Percentiles rank a stretch among this genome's conserved stretches.
These are phyloP conservation scores for Xerocomus nothofagi DNA, from an alignment of 1,284 basidiomycete genomes.

Conservation along the genomic window DNA sequence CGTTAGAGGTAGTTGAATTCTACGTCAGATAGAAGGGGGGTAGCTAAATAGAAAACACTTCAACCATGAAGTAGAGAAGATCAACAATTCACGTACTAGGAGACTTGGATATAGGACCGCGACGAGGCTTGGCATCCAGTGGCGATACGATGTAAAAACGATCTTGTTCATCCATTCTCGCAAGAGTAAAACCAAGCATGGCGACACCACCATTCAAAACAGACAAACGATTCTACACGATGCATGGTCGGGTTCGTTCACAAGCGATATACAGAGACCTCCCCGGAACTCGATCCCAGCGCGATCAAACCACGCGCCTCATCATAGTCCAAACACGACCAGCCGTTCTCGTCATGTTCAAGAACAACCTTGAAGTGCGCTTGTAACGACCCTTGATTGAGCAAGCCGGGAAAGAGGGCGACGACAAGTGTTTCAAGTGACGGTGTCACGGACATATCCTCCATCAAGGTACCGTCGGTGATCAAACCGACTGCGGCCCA, in stretches of 20 bases:
- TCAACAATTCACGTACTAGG: conserved; percentile 12
- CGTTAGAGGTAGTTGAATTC: neutral
- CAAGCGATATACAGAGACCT: conserved; percentile 44
- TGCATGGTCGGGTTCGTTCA: conserved; percentile 21
- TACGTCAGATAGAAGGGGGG: conserved; percentile 8
- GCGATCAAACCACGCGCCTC: conserved; percentile 52
- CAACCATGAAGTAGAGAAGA: neutral
- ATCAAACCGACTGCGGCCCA: conserved; percentile 39
- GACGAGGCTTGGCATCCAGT: neutral
- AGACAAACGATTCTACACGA: neutral
- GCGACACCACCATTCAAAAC: conserved; percentile 4
- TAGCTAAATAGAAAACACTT: conserved; percentile 1
- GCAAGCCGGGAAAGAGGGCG: conserved; percentile 49
- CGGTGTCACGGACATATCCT: conserved; percentile 17
- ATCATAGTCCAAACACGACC: conserved; percentile 59
- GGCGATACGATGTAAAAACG: neutral
- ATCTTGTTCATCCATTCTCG: conserved; percentile 5
- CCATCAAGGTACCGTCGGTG: conserved; percentile 20
- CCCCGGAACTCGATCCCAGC: conserved; percentile 49
- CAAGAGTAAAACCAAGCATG: neutral
- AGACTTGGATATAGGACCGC: neutral
- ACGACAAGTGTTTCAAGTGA: conserved; percentile 45
- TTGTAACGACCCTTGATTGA: conserved; percentile 24
- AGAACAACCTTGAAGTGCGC: conserved; percentile 27
- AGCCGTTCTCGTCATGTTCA: conserved; percentile 40